Conservation (phyloP, 2,329 filamentous ascomycete species). For the Fusarium nanum region DNA sequence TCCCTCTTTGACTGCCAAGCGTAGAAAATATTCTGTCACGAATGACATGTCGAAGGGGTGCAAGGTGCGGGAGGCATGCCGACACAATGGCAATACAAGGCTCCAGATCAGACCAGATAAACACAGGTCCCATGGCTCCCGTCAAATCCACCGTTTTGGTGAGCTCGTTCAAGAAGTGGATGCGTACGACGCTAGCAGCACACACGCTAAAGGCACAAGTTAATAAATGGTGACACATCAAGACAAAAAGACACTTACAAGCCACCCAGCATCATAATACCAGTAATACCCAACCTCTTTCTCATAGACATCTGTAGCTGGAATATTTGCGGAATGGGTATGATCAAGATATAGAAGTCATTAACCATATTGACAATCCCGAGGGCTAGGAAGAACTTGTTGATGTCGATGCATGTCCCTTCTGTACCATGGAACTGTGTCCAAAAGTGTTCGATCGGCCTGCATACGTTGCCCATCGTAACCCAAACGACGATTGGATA, state of each 20-base stretch:
- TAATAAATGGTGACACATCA: neutral
- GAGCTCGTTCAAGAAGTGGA: conserved; percentile 13
- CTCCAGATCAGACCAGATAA: conserved; percentile 28
- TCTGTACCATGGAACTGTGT: conserved; percentile 2
- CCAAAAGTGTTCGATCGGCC: conserved; percentile 13
- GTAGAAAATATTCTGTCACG: conserved; percentile 4
- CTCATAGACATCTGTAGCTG: conserved; percentile 11
- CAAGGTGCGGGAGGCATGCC: conserved; percentile 22
- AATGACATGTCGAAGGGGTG: conserved; percentile 10
- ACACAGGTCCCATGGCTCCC: conserved; percentile 17
- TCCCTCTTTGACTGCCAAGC: neutral
- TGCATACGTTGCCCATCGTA: conserved; percentile 19
- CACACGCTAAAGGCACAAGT: neutral
- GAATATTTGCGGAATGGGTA: conserved; percentile 17
- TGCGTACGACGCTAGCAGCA: conserved; percentile 16
- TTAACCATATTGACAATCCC: conserved; percentile 19
- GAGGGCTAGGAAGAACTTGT: conserved; percentile 24
- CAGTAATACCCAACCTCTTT: conserved; percentile 10
- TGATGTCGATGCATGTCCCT: conserved; percentile 21
- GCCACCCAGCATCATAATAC: conserved; percentile 17
- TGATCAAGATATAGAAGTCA: conserved; percentile 11
- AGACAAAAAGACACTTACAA: conserved; percentile 2
- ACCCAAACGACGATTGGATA: conserved; percentile 22
- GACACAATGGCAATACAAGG: conserved; percentile 22
- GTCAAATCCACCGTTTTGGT: conserved; percentile 4